Percentiles rank a stretch among this genome's conserved stretches.
phyloP scores from a whole-genome alignment of 768 basidiomycete species.

The Auricularia sp. region DNA sequence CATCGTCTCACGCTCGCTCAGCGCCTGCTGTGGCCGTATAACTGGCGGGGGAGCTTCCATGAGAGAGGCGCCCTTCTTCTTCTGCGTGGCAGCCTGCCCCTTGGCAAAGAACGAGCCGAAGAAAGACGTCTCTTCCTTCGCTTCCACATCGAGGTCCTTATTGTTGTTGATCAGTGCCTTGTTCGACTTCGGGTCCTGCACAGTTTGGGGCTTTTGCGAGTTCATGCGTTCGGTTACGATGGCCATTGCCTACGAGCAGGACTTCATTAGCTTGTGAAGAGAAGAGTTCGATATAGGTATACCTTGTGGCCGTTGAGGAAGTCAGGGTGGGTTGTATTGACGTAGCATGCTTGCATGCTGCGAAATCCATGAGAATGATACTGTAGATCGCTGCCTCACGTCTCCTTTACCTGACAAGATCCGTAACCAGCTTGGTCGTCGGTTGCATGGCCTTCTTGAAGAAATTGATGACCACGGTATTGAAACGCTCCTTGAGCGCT shows the following conservation, averaged over 20 bases:
- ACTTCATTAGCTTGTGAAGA: conserved; percentile 1
- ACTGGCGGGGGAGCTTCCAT: conserved; percentile 72
- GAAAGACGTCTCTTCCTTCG: conserved; percentile 84
- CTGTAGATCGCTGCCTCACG: not conserved
- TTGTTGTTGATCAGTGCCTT: conserved; percentile 79
- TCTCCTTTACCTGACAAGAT: conserved; percentile 72
- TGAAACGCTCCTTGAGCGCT: conserved; percentile 93
- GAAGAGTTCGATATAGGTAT: not conserved
- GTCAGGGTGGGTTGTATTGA: conserved; percentile 98
- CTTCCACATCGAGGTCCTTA: conserved; percentile 86
- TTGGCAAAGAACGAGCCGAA: conserved; percentile 90
- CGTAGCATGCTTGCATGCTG: conserved; percentile 97
- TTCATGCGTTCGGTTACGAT: conserved; percentile 76
- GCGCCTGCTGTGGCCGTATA: conserved; percentile 82
- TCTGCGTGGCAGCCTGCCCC: conserved; percentile 43
- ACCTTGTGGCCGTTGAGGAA: conserved; percentile 94
- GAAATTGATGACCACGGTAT: conserved; percentile 90
- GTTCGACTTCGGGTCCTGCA: conserved; percentile 60
- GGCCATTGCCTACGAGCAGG: conserved; percentile 59
- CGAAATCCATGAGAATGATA: conserved; percentile 1
- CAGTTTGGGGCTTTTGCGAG: conserved; percentile 63
- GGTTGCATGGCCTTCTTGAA: conserved; percentile 92
- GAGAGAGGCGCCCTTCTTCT: conserved; percentile 46
- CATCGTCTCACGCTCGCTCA: conserved; percentile 93
- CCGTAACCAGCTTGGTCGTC: conserved; percentile 87